Base-by-base conservation (phyloP, 768 basidiomycete species). In the Boletellus emodensis region DNA sequence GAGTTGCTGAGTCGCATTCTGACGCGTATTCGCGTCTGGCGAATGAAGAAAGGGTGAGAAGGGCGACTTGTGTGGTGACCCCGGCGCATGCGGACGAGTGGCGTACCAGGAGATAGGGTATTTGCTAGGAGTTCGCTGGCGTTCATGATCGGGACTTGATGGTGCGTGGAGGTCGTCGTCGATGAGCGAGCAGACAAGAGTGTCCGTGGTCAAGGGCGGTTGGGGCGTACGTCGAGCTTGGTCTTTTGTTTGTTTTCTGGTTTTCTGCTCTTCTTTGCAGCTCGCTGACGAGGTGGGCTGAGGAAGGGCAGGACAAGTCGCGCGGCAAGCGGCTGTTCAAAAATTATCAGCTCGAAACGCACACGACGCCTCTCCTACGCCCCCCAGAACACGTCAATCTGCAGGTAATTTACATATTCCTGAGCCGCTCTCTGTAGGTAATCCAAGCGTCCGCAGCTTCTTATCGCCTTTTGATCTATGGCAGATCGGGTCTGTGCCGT, bases 51-150 rank as follows among this genome's bases (percentile, higher is more conserved):
- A 62, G 59, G 58, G 58, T 53, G 47, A 53, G 56, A 22, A 49
- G 41, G 39, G 50, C 60, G 54, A 70, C 62, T 70, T 67, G 70
- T 61, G 54, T 53, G 58, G 67, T 63, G 72, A 30, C 6, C 69
- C 64, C 53, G 61, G 59, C 52, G 51, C 33, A 48, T 52, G 53
- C 6, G 32, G 52, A 57, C 44, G 55, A 56, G 65, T 60, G 70
- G 71, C 83, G 62, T 64, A 93, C 93, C 90, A 40, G 90, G 77
- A 53, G 92, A 94, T 61, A 97, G 85, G 63, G 94, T 86, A 75
- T 95, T 93, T 59, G 87, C 83, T 64, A 98, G 84, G 53, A 97
- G 84, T 70, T 90, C 84, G 50, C 82, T 85, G 58, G 91, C 90
- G 77, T 91, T 91, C 92, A 95, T 94, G 65, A 73, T 79, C 68